Percentiles rank a stretch among this genome's conserved stretches.
Evolutionary conservation across 192 early-diverging fungal species (phyloP).

Genomic region (Borealophlyctis nickersoniae): DNA sequence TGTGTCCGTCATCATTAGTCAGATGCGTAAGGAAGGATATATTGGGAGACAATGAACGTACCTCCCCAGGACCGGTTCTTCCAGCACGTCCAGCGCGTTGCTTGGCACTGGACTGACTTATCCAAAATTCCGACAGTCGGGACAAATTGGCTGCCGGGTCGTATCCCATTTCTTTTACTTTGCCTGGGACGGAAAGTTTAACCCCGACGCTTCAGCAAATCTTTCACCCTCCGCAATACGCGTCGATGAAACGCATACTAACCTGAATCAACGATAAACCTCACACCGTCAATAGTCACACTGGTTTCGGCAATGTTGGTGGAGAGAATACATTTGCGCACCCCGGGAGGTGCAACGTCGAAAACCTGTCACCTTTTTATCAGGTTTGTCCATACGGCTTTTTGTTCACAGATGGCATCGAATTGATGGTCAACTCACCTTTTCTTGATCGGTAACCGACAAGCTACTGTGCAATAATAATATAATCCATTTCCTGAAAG

Average conservation of each 20-base stretch:
- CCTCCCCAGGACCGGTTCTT: constrained; percentile 58
- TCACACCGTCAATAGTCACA: constrained; percentile 75
- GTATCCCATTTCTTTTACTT: constrained; percentile 65
- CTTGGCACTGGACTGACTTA: constrained; percentile 60
- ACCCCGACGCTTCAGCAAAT: constrained; percentile 68
- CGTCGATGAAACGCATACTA: constrained; percentile 31
- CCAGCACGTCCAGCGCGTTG: constrained; percentile 66
- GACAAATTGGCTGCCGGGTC: constrained; percentile 48
- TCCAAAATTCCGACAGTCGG: constrained; percentile 68
- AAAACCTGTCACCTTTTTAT: constrained; percentile 77
- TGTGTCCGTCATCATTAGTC: too few species aligned
- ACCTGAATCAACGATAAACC: constrained; percentile 69
- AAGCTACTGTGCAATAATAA: constrained; percentile 60
- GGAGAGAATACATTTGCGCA: constrained; percentile 73
- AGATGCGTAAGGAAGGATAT: too few species aligned
- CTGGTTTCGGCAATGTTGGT: constrained; percentile 85
- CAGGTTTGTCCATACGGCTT: constrained; percentile 61
- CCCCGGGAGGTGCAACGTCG: constrained; percentile 45
- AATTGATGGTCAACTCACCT: constrained; percentile 27
- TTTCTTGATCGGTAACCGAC: constrained; percentile 65
- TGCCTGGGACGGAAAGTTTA: constrained; percentile 34
- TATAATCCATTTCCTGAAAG: constrained; percentile 58
- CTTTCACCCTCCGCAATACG: constrained; percentile 75
- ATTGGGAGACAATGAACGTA: too few species aligned
- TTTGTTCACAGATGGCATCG: constrained; percentile 19